A percentile compares a stretch with the other conserved stretches of the same genome.
Evolutionary conservation across 495 filamentous ascomycete species (phyloP).

Genomic region (Penicillium pulvis): DNA sequence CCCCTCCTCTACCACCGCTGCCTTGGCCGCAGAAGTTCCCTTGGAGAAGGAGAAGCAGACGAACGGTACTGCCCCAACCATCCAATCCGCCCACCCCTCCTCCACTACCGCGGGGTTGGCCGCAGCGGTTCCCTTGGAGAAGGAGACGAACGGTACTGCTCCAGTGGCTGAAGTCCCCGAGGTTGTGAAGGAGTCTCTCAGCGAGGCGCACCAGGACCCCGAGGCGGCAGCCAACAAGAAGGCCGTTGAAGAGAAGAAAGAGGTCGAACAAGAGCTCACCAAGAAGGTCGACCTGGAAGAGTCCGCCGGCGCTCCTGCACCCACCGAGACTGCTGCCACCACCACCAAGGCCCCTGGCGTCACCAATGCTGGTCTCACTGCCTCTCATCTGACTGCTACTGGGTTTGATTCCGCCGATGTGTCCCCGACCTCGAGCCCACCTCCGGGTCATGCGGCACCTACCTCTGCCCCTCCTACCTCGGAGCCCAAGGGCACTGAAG

Average conservation of each 20-base stretch:
- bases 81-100: slow-evolving; percentile 67
- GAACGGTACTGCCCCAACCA: slow-evolving; percentile 44
- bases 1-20: slow-evolving; percentile 71
- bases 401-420: slow-evolving; percentile 39
- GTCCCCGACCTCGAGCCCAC: slow-evolving; percentile 46
- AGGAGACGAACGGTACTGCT: slow-evolving; percentile 39
- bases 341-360: slow-evolving; percentile 42
- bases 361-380: slow-evolving; percentile 8
- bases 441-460: slow-evolving; percentile 23
- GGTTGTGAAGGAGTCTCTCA: slow-evolving; percentile 72
- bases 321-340: slow-evolving; percentile 49
- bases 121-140: slow-evolving; percentile 68
- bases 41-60: slow-evolving; percentile 61
- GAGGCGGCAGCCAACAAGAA: slow-evolving; percentile 70
- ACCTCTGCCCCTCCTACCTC: slow-evolving; percentile 14
- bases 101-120: slow-evolving; percentile 77
- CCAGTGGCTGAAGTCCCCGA: slow-evolving; percentile 56
- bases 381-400: slow-evolving; percentile 7
- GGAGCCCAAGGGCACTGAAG: not conserved
- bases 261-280: slow-evolving; percentile 68
- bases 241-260: slow-evolving; percentile 77
- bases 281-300: slow-evolving; percentile 53
- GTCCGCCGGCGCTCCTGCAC: slow-evolving; percentile 54
- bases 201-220: slow-evolving; percentile 61
- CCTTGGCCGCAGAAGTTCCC: slow-evolving; percentile 70